Evolutionary conservation across 257 asterid species (phyloP), one percentile per base, ranked within the genome.

Genomic region (Capsicum baccatum): DNA sequence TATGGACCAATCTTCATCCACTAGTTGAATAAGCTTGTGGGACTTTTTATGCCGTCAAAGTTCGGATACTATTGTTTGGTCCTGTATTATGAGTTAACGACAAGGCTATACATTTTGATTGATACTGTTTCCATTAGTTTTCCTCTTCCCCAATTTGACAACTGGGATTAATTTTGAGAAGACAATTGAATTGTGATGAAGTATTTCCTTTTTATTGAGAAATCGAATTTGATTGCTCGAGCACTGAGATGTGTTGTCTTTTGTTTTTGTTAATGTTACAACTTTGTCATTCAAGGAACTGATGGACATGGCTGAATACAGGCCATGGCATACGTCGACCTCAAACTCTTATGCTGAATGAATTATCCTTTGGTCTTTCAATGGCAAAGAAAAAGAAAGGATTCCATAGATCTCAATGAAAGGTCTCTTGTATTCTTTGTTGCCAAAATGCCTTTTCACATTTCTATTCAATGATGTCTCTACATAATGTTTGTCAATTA

Each of bases 291-390:
- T 26, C 13, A 26, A 19, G 59, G 60, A 74, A 48, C 39, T 73
- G 59, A 73, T 19, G 19, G 19, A 1, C 6, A 71, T 21, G 13
- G 19, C 44, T 74, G 62, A 74, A 12, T 11, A 48, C 58, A 70
- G 57, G 44, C 16, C 79, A 70, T 44, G 80, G 7, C 73, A 66
- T 33, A 33, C 37, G 11, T 13, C 12, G 73, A 35, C 2, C 33
- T 66, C 73, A 62, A 60, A 66, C 73, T 66, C 73, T 63, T 66
- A 33, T 33, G n/a, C 73, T 66, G 73, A 66, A 66, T 66, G 73
- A 66, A 66, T 66, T 26, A 26, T 35, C 21, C 26, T 68, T 39
- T 68, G 26, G 54, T 63, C 42, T 63, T 63, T 9, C 16, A 56
- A 56, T 56, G 78, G 7, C 54, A 68, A 37, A 3, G 78, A 39